Conservation (phyloP, 1,284 basidiomycete species). For the Grifola frondosa region DNA sequence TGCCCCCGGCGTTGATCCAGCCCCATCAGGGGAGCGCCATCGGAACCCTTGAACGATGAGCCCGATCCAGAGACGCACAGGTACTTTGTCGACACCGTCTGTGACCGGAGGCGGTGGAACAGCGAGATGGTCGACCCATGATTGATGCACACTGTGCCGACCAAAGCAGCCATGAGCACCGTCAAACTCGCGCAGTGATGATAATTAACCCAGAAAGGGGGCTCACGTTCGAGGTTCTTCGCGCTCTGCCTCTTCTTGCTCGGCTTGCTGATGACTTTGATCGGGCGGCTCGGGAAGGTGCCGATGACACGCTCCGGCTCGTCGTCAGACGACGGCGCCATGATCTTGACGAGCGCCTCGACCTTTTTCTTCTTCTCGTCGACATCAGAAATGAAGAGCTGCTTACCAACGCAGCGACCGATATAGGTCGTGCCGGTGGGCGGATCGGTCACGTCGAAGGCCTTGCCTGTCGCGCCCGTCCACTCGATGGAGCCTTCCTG, state of each 20-base stretch:
- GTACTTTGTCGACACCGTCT: slow-evolving; percentile 94
- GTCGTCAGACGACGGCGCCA: slow-evolving; percentile 76
- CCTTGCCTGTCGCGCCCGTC: slow-evolving; percentile 79
- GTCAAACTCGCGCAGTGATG: slow-evolving; percentile 12
- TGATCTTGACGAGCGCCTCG: slow-evolving; percentile 87
- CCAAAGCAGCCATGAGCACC: slow-evolving; percentile 12
- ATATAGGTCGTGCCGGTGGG: slow-evolving; percentile 79
- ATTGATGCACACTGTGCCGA: slow-evolving; percentile 78
- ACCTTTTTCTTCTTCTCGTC: slow-evolving; percentile 92
- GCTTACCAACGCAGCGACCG: slow-evolving; percentile 87
- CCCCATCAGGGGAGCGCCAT: slow-evolving; percentile 82
- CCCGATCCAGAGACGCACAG: slow-evolving; percentile 91
- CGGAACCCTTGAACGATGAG: slow-evolving; percentile 87
- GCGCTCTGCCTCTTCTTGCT: slow-evolving; percentile 95
- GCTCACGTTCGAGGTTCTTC: slow-evolving; percentile 89
- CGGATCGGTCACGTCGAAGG: slow-evolving; percentile 79
- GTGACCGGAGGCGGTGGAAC: slow-evolving; percentile 92
- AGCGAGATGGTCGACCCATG: slow-evolving; percentile 95
- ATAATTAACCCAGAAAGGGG: slow-evolving; percentile 3
- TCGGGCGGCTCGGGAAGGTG: slow-evolving; percentile 85
- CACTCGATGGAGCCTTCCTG: slow-evolving; percentile 84
- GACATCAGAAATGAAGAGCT: slow-evolving; percentile 87
- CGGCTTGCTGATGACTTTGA: slow-evolving; percentile 96
- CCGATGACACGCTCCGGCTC: slow-evolving; percentile 81
- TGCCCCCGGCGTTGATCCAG: slow-evolving; percentile 72